Conservation (phyloP, 2,329 filamentous ascomycete genomes). For the Sclerotinia nivalis region DNA sequence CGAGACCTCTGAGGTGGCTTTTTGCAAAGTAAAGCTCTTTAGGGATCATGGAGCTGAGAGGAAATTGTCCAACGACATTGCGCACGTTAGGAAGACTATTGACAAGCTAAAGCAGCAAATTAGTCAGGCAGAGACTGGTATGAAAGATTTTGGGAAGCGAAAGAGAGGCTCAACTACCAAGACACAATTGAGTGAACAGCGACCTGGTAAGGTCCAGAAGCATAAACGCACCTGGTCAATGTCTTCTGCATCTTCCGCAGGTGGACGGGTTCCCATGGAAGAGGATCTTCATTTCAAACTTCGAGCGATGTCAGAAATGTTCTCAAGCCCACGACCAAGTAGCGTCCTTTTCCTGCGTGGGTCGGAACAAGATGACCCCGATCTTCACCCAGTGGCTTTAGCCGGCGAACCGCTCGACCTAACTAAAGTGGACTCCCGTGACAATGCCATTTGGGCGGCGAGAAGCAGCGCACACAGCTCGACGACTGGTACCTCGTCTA, state of each 20-base stretch:
- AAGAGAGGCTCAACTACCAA: conserved; percentile 56
- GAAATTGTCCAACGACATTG: conserved; percentile 91
- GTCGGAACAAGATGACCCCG: conserved; percentile 76
- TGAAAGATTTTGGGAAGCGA: conserved; percentile 67
- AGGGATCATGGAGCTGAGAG: conserved; percentile 93
- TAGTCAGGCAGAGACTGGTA: conserved; percentile 68
- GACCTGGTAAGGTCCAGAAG: conserved; percentile 81
- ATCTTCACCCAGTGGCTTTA: conserved; percentile 73
- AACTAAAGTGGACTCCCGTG: conserved; percentile 48
- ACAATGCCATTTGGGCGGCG: conserved; percentile 44
- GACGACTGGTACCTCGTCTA: conserved; percentile 58
- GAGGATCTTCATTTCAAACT: conserved; percentile 80
- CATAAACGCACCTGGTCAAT: conserved; percentile 96
- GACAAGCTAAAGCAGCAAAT: conserved; percentile 96
- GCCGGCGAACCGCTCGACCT: conserved; percentile 66
- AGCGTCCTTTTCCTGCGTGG: conserved; percentile 78
- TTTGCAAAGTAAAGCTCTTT: conserved; percentile 96
- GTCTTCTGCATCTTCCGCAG: conserved; percentile 71
- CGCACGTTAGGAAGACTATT: conserved; percentile 94
- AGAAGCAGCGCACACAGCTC: conserved; percentile 56
- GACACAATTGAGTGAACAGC: conserved; percentile 47
- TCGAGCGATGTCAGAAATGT: conserved; percentile 81
- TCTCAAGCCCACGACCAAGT: conserved; percentile 76
- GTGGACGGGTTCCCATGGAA: conserved; percentile 58
- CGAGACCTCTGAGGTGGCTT: conserved; percentile 72